These are phyloP conservation scores for Pholiota adiposa DNA, from an alignment of 1,284 basidiomycete genomes.

Conservation along the genomic window DNA sequence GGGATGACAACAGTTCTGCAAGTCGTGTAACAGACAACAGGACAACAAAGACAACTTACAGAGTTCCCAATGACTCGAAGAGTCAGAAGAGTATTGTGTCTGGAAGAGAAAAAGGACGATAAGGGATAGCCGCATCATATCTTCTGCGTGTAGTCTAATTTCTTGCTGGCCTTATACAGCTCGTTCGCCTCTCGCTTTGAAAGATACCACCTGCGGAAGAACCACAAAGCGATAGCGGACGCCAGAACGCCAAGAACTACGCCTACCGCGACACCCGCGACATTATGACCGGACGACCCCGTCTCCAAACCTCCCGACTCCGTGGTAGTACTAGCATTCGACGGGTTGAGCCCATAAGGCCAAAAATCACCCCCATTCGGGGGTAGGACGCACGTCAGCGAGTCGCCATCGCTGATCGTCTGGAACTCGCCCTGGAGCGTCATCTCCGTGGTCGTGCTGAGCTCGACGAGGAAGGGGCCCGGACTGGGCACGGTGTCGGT, in stretches of 20 bases:
- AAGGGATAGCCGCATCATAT: slow-evolving; percentile 4
- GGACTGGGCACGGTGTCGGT: slow-evolving; percentile 55
- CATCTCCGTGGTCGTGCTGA: slow-evolving; percentile 42
- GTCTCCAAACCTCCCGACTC: slow-evolving; percentile 10
- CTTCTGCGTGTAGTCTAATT: slow-evolving; percentile 21
- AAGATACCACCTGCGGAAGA: slow-evolving; percentile 52
- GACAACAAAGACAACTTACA: not conserved
- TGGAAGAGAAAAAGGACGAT: not conserved
- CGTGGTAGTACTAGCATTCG: slow-evolving; percentile 24
- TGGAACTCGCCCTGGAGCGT: slow-evolving; percentile 58
- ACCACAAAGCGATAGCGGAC: slow-evolving; percentile 46
- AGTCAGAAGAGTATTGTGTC: not conserved
- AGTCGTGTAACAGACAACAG: not conserved
- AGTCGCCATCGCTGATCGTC: slow-evolving; percentile 53
- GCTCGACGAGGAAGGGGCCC: slow-evolving; percentile 62
- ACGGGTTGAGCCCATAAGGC: slow-evolving; percentile 67
- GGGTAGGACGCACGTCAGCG: slow-evolving; percentile 67
- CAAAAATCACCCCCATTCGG: slow-evolving; percentile 72
- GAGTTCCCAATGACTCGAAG: not conserved
- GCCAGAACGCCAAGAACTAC: slow-evolving; percentile 52
- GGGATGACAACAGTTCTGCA: not conserved
- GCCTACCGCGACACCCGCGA: slow-evolving; percentile 58
- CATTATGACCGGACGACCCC: slow-evolving; percentile 23
- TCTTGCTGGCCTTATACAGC: slow-evolving; percentile 29
- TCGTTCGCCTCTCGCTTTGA: slow-evolving; percentile 32